Evolutionary conservation across 352 stramenopile species (phyloP), one percentile per base, ranked within the genome.

Genomic region (Pythium diclinum): DNA sequence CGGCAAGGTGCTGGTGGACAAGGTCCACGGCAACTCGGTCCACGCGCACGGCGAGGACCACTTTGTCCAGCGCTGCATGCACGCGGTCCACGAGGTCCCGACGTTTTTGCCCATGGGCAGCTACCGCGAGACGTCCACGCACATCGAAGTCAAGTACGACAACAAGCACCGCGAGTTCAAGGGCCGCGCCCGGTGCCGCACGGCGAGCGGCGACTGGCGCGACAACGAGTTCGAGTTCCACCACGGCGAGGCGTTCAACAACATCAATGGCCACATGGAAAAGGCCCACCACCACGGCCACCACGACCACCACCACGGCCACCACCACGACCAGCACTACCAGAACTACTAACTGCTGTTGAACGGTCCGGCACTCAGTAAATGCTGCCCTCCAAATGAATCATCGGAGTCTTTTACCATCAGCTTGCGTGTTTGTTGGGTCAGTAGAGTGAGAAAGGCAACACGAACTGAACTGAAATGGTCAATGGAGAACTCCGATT

Each of bases 401-500:
- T 38, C 3, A 28, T 28, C 1, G 25, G 25, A 28, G 25, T 28
- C 25, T 28, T 28, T 28, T n/a, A n/a, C n/a, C n/a, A n/a, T n/a
- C n/a, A n/a, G n/a, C n/a, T n/a, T n/a, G n/a, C n/a, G n/a, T 28
- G 25, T 28, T 28, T 28, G 25, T 3, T 28, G 25, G 25, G 25
- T 28, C 25, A 28, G 25, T 3, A 28, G 2, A 28, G 25, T 38
- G 33, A 38, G 33, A 38, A 38, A 38, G 33, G 33, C 33, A 38
- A 38, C 10, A 38, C 33, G 33, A 38, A 13, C 33, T 13, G 13
- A 44, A 44, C 14, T 17, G 38, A 51, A 51, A 51, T 51, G 44
- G 44, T 51, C 44, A 51, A 51, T 51, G 44, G 44, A 51, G 44
- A 51, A 51, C 44, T 51, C 44, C 44, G 44, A 51, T 51, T 51